phyloP scores from a whole-genome alignment of 2,329 filamentous ascomycete species.

The Calonectria pauciramosa region DNA sequence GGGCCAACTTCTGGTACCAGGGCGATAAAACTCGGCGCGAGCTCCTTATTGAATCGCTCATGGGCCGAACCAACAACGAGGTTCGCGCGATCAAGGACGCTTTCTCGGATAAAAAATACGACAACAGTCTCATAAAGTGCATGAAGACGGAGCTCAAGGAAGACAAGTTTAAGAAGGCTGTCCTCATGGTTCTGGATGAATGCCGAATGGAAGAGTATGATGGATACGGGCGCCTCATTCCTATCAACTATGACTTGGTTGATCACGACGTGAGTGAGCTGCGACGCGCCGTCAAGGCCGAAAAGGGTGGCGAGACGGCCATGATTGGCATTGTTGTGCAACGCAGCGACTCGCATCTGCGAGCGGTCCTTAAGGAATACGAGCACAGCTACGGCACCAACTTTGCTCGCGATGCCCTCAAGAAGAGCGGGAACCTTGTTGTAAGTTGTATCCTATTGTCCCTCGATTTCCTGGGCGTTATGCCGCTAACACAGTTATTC shows the following conservation, averaged over 20 bases:
- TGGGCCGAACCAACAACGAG: slow-evolving; percentile 91
- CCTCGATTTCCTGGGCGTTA: no score
- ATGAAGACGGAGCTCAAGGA: slow-evolving; percentile 95
- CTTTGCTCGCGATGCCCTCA: slow-evolving; percentile 88
- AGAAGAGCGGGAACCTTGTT: slow-evolving; percentile 91
- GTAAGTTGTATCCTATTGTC: slow-evolving; percentile 69
- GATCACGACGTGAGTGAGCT: slow-evolving; percentile 81
- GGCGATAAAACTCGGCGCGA: slow-evolving; percentile 87
- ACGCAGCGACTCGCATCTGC: slow-evolving; percentile 84
- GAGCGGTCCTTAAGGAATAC: slow-evolving; percentile 84
- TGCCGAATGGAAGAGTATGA: slow-evolving; percentile 86
- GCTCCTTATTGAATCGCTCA: slow-evolving; percentile 91
- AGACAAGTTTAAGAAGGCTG: slow-evolving; percentile 94
- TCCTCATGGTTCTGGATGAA: slow-evolving; percentile 87
- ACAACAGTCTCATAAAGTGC: slow-evolving; percentile 83
- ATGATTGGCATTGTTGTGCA: slow-evolving; percentile 90
- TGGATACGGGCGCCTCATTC: slow-evolving; percentile 69
- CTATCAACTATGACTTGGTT: slow-evolving; percentile 71
- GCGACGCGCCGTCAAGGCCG: slow-evolving; percentile 75
- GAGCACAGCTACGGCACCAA: slow-evolving; percentile 81
- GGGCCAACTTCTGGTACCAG: slow-evolving; percentile 99
- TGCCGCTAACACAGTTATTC: slow-evolving; percentile 13
- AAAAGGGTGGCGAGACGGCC: slow-evolving; percentile 86
- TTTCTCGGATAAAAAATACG: slow-evolving; percentile 93
- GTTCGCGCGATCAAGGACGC: slow-evolving; percentile 87